Evolutionary conservation across 176 grass and related monocot genomes (phyloP).

Genomic region (Alloteropsis semialata): DNA sequence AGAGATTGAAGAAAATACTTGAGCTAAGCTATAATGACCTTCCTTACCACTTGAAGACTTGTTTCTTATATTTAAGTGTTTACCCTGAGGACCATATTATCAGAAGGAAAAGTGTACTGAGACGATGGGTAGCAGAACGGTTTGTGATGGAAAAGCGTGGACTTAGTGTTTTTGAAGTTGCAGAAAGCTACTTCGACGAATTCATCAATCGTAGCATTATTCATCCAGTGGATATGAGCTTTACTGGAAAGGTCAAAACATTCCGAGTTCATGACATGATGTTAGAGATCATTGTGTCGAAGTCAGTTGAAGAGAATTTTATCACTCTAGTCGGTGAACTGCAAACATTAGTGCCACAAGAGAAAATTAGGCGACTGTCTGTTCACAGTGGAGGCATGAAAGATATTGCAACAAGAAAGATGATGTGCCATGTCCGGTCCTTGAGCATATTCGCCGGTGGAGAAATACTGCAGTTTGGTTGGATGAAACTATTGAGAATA

Average conservation of each 20-base stretch:
- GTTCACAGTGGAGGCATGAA: conserved; percentile 41
- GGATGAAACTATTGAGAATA: conserved; percentile 41
- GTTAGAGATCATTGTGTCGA: conserved; percentile 43
- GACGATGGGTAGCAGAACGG: conserved; percentile 36
- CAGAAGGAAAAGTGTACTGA: conserved; percentile 39
- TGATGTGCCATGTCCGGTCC: too few species aligned
- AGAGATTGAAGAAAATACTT: conserved; percentile 43
- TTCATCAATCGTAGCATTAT: conserved; percentile 30
- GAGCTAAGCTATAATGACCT: conserved; percentile 49
- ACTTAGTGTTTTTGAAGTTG: conserved; percentile 17
- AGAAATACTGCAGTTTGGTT: conserved; percentile 25
- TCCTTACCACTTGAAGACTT: conserved; percentile 41
- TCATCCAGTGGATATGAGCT: conserved; percentile 22
- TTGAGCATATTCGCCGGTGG: conserved; percentile 35
- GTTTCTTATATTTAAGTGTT: conserved; percentile 42
- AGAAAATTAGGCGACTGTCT: conserved; percentile 31
- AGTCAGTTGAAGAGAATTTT: conserved; percentile 45
- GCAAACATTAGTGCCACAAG: neutral
- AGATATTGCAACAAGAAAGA: too few species aligned
- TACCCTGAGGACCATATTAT: conserved; percentile 32
- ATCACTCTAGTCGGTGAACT: conserved; percentile 20
- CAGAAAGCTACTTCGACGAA: conserved; percentile 31
- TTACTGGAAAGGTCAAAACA: conserved; percentile 42
- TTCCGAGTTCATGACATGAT: conserved; percentile 41
- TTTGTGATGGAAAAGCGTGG: conserved; percentile 41